Evolutionary conservation across 345 rosid species (phyloP), one percentile per base, ranked within the genome.

Genomic region (Brassica carinata): DNA sequence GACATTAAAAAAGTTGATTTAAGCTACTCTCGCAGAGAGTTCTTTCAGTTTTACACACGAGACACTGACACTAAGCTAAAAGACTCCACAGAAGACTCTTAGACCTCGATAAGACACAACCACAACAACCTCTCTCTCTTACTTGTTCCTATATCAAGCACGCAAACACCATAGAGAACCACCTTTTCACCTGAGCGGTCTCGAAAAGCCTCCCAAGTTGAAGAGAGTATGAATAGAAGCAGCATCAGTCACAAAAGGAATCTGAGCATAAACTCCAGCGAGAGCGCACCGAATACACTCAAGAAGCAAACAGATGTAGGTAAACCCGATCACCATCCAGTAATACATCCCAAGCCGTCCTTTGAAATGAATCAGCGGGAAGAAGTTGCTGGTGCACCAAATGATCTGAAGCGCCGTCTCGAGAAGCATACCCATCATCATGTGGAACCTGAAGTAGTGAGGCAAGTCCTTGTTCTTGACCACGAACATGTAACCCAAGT

Each of bases 361-460:
- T 33, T 77, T 82, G 71, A 82, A 90, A 87, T 93, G 95, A 65
- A 95, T 86, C 69, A 91, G 77, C 5, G 99, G 98, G 74, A 89
- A 76, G 67, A 95, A 88, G 82, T 92, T 95, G 84, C 92, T 85
- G 0, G 90, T 75, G 34, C 81, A 83, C 96, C 93, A 93, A 10
- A 89, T 59, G 29, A 91, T 38, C 87, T 91, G 97, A 80, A 92
- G 40, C 14, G 85, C 81, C 9, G 89, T 91, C 76, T 95, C 98
- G 43, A 94, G 40, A 64, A 94, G 81, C 89, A 94, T 83, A 29
- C 94, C 98, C 97, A 94, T 89, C 96, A 92, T 91, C 83, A 94
- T 67, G 79, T 94, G 97, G 87, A 90, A 88, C 86, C 97, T 84
- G 2, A 94, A 80, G 89, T 85, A 92, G 80, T 91, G 98, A 79